These are phyloP conservation scores for Ampelocalamus luodianensis DNA, from an alignment of 176 grass and related monocot species.

Conservation along the genomic window DNA sequence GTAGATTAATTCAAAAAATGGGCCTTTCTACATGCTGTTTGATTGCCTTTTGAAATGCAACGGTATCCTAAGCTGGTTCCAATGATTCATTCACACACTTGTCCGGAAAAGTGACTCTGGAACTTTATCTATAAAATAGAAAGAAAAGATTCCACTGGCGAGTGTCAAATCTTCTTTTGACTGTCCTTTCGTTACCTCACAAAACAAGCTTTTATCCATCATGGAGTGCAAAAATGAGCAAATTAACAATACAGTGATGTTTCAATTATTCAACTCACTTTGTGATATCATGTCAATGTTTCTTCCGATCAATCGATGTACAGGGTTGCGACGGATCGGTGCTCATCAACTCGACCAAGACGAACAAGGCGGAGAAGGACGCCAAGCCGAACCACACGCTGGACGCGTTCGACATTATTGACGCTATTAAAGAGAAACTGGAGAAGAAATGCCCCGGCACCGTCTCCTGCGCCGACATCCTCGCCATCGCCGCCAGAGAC, in stretches of 20 bases:
- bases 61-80: slow-evolving; percentile 4
- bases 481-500: slow-evolving; percentile 79
- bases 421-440: slow-evolving; percentile 47
- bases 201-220: neutral
- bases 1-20: neutral
- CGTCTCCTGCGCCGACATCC: slow-evolving; percentile 86
- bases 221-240: neutral
- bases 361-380: slow-evolving; percentile 53
- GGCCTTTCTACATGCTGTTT: neutral
- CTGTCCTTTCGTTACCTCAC: neutral
- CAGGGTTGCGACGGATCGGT: slow-evolving; percentile 61
- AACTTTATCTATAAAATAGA: neutral
- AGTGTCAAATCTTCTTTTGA: neutral
- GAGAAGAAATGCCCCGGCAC: slow-evolving; percentile 50
- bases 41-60: neutral
- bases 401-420: slow-evolving; percentile 49
- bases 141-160: slow-evolving; percentile 21
- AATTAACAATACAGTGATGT: neutral
- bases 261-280: neutral
- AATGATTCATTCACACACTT: neutral
- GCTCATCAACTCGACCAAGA: slow-evolving; percentile 58
- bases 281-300: neutral
- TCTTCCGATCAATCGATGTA: neutral
- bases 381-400: slow-evolving; percentile 59
- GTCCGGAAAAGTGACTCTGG: neutral